Evolutionary conservation across 495 filamentous ascomycete genomes (phyloP), one percentile per base, ranked within the genome.

Genomic region (Penicillium coffeae): DNA sequence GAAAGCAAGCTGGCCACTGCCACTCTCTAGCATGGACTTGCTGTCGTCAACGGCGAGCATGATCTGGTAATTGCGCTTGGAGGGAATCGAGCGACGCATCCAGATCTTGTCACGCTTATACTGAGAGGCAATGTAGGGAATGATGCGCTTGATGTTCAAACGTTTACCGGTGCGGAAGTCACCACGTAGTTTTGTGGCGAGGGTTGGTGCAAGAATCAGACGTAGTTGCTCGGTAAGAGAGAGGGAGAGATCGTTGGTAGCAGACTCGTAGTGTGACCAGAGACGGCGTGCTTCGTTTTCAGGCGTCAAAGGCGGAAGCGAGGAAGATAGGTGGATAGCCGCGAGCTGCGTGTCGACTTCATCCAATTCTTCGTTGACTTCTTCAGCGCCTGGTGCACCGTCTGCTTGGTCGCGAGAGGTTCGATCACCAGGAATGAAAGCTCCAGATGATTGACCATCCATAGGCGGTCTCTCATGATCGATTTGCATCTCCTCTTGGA

Each of bases 71-170:
- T 85, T 84, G 16, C 94, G 86, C 65, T 96, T 96, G 41, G 82
- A 88, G 2, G 94, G 94, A 42, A 92, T 84, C 10, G 83, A 85
- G 41, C 94, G 82, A 8, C 94, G 84, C 87, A 97, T 94, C 94
- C 94, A 99, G 69, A 99, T 99, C 73, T 97, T 97, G 78, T 99
- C 94, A 50, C 92, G 87, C 78, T 95, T 96, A 79, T 95, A 99
- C 52, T 85, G 81, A 2, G 88, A 94, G 3, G 94, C 94, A 54
- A 99, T 97, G 72, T 97, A 99, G 0, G 94, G 92, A 55, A 99
- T 97, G 68, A 99, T 99, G 39, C 91, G 88, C 65, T 95, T 96
- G 72, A 99, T 94, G 69, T 97, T 97, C 55, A 99, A 88, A 1
- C 94, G 87, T 64, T 99, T 97, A 43, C 94, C 94, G 0, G 94